Conservation (phyloP, 2,329 filamentous ascomycete genomes). For the Colletotrichum sp. region DNA sequence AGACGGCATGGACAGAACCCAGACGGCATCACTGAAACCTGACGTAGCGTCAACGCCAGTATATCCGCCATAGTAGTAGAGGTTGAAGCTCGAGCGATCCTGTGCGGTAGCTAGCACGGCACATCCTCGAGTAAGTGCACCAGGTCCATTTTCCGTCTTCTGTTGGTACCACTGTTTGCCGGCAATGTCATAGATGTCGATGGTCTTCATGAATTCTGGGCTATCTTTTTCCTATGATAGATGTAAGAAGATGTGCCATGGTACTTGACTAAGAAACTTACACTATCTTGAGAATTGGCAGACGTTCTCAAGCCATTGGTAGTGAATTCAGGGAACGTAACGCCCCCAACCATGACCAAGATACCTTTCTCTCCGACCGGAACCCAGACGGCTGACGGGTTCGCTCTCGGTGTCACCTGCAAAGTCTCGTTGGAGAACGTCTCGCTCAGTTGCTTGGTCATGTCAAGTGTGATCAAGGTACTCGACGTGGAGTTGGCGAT, state of each 20-base stretch:
- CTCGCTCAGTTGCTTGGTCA: slow-evolving; percentile 53
- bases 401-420: slow-evolving; percentile 61
- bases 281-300: slow-evolving; percentile 40
- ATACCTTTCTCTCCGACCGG: slow-evolving; percentile 80
- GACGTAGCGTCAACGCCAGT: slow-evolving; percentile 48
- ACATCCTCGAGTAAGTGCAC: slow-evolving; percentile 70
- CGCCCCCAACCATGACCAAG: slow-evolving; percentile 68
- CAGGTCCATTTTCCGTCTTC: slow-evolving; percentile 61
- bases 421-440: slow-evolving; percentile 64
- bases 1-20: slow-evolving; percentile 79
- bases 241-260: too few relatives aligned
- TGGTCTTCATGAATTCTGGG: slow-evolving; percentile 71
- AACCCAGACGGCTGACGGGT: slow-evolving; percentile 74
- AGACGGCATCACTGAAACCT: slow-evolving; percentile 70
- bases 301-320: slow-evolving; percentile 26
- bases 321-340: slow-evolving; percentile 58
- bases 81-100: slow-evolving; percentile 77
- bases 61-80: slow-evolving; percentile 78
- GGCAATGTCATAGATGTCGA: slow-evolving; percentile 81
- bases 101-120: slow-evolving; percentile 75
- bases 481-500: slow-evolving; percentile 49
- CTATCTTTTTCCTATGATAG: too few relatives aligned
- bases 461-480: slow-evolving; percentile 66
- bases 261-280: too few relatives aligned
- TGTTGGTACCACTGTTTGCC: slow-evolving; percentile 72